Evolutionary conservation across 805 yeast genomes (phyloP).

Genomic region (Saccharomycopsis lassenensis): DNA sequence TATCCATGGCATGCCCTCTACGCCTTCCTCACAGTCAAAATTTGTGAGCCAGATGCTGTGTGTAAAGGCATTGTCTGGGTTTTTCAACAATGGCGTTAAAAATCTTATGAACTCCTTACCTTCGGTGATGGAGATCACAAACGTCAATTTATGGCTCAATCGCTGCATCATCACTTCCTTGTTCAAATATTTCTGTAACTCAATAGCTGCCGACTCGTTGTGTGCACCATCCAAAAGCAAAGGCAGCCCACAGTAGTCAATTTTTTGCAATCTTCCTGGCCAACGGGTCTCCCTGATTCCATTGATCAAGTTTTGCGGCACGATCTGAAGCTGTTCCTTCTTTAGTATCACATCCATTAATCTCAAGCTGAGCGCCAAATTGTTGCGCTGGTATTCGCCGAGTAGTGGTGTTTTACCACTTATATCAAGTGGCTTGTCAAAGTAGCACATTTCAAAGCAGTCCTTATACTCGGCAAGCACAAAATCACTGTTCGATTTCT

Average conservation of each 20-base stretch:
- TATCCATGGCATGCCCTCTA: conserved; percentile 95
- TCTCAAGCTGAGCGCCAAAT: too few relatives aligned
- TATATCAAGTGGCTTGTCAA: not conserved
- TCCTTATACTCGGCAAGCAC: conserved; percentile 15
- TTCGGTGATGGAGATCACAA: conserved; percentile 63
- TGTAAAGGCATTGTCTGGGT: conserved; percentile 26
- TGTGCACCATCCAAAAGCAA: conserved; percentile 87
- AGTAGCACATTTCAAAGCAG: not conserved
- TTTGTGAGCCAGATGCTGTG: conserved; percentile 49
- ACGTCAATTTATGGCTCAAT: conserved; percentile 26
- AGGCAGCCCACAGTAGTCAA: conserved; percentile 22
- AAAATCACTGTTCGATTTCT: conserved; percentile 23
- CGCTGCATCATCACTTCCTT: conserved; percentile 15
- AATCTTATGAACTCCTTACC: conserved; percentile 54
- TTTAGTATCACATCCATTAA: too few relatives aligned
- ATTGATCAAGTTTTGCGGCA: conserved; percentile 51
- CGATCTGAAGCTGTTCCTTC: too few relatives aligned
- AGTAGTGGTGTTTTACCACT: conserved; percentile 33
- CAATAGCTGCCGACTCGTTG: conserved; percentile 75
- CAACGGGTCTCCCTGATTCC: conserved; percentile 55
- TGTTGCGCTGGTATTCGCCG: conserved; percentile 65
- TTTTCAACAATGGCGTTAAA: conserved; percentile 36
- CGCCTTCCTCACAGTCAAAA: conserved; percentile 39
- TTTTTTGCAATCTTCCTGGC: conserved; percentile 79
- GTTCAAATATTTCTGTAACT: conserved; percentile 46